Evolutionary conservation across 192 early-diverging fungal genomes (phyloP).

Genomic region (Coemansia erecta): DNA sequence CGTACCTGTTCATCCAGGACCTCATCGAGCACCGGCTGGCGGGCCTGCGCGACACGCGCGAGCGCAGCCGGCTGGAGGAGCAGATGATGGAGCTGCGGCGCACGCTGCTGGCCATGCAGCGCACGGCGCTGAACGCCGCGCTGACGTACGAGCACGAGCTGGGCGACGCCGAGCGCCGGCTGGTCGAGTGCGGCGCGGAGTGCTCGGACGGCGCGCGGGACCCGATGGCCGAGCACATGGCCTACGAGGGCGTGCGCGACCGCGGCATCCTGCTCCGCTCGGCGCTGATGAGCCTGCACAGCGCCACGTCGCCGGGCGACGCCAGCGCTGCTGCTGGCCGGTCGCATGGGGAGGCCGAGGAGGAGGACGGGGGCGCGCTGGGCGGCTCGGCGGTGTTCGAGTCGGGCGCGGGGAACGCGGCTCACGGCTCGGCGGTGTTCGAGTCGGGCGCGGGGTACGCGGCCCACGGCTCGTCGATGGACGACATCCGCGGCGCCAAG

Average conservation of each 20-base stretch:
- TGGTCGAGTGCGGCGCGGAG: not conserved
- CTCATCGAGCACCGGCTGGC: slow-evolving; percentile 43
- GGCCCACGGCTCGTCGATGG: slow-evolving; percentile 19
- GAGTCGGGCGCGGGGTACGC: too few relatives aligned
- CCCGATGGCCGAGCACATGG: slow-evolving; percentile 14
- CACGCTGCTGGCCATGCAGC: slow-evolving; percentile 51
- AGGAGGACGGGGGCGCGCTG: not conserved
- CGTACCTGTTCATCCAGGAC: slow-evolving; percentile 45
- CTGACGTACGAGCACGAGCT: slow-evolving; percentile 50
- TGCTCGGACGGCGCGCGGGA: slow-evolving; percentile 3
- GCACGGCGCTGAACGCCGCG: slow-evolving; percentile 46
- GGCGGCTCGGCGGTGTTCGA: not conserved
- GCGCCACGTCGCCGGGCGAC: not conserved
- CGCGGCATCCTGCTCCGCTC: slow-evolving; percentile 49
- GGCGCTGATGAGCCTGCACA: slow-evolving; percentile 30
- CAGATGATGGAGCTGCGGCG: slow-evolving; percentile 44
- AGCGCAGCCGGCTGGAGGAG: slow-evolving; percentile 28
- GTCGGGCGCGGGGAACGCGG: too few relatives aligned
- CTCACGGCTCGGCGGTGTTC: not conserved
- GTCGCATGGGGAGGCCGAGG: not conserved
- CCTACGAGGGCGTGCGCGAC: slow-evolving; percentile 43
- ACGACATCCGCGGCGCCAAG: slow-evolving; percentile 34
- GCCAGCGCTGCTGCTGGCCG: not conserved
- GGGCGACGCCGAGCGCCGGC: slow-evolving; percentile 37
- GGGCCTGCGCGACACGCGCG: slow-evolving; percentile 30